These are phyloP conservation scores for Apiospora sp. DNA, from an alignment of 2,329 filamentous ascomycete genomes.

Conservation along the genomic window DNA sequence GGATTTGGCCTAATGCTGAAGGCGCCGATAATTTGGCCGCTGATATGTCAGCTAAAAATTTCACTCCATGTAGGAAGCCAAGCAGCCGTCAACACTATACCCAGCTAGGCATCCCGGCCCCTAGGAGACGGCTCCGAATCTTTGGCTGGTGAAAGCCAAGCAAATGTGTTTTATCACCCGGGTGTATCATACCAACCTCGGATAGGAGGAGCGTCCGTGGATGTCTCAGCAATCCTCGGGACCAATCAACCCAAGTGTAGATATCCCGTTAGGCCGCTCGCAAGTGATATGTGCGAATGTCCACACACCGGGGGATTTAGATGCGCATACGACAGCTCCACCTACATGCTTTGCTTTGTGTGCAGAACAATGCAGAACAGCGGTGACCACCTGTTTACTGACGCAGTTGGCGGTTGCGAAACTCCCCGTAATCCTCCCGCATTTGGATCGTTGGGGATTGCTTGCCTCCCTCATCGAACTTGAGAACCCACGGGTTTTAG, in stretches of 20 bases:
- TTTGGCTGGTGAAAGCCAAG: not conserved
- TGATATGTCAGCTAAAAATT: constrained; percentile 1
- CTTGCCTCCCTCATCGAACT: not conserved
- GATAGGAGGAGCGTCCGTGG: not conserved
- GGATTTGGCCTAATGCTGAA: not conserved
- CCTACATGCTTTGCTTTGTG: not conserved
- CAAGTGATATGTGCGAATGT: constrained; percentile 17
- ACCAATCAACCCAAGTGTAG: not conserved
- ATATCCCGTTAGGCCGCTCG: constrained; percentile 6
- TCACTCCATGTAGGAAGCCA: not conserved
- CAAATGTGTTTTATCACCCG: not conserved
- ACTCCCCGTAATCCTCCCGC: not conserved
- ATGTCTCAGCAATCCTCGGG: constrained; percentile 2
- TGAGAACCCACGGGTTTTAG: not conserved
- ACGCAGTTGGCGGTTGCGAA: constrained; percentile 5
- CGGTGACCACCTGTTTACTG: constrained; percentile 8
- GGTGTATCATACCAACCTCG: not conserved
- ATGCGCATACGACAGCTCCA: constrained; percentile 13
- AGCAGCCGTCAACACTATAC: constrained; percentile 13
- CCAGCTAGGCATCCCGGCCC: constrained; percentile 8
- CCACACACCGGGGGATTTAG: not conserved
- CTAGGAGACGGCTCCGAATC: not conserved
- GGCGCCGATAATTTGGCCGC: not conserved
- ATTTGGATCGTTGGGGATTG: not conserved
- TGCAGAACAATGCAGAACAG: constrained; percentile 12